These are phyloP conservation scores for Heliamphora exappendiculata DNA, from an alignment of 148 eudicot species.

Conservation along the genomic window DNA sequence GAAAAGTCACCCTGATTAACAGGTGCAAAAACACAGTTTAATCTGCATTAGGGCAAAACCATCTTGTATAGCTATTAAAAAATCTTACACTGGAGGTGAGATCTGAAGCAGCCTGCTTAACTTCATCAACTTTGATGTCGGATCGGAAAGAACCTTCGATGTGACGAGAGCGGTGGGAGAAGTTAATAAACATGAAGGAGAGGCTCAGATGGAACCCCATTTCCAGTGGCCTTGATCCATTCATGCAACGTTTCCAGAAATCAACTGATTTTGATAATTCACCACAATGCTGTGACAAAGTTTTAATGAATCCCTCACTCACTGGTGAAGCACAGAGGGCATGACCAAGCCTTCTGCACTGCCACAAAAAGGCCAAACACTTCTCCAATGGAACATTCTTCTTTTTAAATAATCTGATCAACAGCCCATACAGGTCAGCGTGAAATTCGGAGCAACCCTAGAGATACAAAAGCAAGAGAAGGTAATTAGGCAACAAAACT, in stretches of 20 bases:
- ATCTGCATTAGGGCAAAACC: background rate
- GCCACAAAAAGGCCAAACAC: conserved; percentile 61
- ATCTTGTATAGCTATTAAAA: background rate
- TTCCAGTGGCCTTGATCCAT: conserved; percentile 36
- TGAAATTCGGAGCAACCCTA: conserved; percentile 60
- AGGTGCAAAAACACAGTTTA: background rate
- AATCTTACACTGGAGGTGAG: conserved; percentile 51
- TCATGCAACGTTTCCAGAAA: conserved; percentile 59
- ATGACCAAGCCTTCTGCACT: conserved; percentile 71
- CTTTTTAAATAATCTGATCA: conserved; percentile 45
- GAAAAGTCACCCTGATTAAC: conserved; percentile 10
- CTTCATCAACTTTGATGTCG: conserved; percentile 39
- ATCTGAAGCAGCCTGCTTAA: conserved; percentile 50
- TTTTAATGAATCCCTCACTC: conserved; percentile 41
- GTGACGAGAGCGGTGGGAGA: conserved; percentile 26
- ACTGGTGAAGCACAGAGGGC: conserved; percentile 76
- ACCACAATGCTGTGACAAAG: conserved; percentile 42
- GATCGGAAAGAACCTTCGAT: conserved; percentile 21
- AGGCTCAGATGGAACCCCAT: conserved; percentile 62
- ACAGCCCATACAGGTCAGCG: conserved; percentile 41
- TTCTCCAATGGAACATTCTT: conserved; percentile 43
- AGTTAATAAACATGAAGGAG: conserved; percentile 29
- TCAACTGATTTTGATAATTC: conserved; percentile 37
- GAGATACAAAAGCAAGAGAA: conserved; percentile 14
- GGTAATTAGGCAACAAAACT: background rate